Evolutionary conservation across 441 rosid species (phyloP), one percentile per base, ranked within the genome.

Genomic region (Mallotus japonicus): DNA sequence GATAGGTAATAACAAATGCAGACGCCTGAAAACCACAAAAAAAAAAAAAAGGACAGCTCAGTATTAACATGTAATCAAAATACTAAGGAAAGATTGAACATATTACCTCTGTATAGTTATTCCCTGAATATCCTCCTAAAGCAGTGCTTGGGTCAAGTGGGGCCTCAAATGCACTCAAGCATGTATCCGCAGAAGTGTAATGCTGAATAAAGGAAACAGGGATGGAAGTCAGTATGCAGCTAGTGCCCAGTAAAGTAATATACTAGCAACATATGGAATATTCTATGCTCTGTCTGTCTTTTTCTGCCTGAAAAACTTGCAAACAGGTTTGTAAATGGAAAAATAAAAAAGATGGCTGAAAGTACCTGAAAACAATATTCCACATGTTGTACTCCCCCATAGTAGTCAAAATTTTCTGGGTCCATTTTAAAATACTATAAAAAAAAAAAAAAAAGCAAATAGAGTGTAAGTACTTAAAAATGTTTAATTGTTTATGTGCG

Each of bases 121-220:
- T 92, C 77, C 91, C 91, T 49, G 88, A 81, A 84, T 87, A 92
- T 75, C 98, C 98, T 80, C 98, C 98, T 56, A 93, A 70, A 70
- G 90, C 87, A 77, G 96, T 90, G 81, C 87, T 89, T 78, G 98
- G 98, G 85, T 93, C 97, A 70, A 93, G 89, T 3, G 98, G 97
- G 60, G 90, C 98, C 82, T 92, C 87, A 77, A 89, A 93, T 61
- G 98, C 96, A 80, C 98, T 92, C 88, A 89, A 76, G 76, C 98
- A 92, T 70, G 87, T 75, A 10, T 92, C 95, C 50, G 97, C 87
- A 73, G 95, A 82, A 54, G 92, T 88, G 77, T 83, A 93, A 83
- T 92, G 97, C 98, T 94, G 85, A 82, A 75, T 74, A 62, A 12
- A 63, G 77, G 67, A 67, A 57, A 73, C 44, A 70, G 54, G 66